phyloP scores from a whole-genome alignment of 83 land plant genomes.

The Picea engelmannii region DNA sequence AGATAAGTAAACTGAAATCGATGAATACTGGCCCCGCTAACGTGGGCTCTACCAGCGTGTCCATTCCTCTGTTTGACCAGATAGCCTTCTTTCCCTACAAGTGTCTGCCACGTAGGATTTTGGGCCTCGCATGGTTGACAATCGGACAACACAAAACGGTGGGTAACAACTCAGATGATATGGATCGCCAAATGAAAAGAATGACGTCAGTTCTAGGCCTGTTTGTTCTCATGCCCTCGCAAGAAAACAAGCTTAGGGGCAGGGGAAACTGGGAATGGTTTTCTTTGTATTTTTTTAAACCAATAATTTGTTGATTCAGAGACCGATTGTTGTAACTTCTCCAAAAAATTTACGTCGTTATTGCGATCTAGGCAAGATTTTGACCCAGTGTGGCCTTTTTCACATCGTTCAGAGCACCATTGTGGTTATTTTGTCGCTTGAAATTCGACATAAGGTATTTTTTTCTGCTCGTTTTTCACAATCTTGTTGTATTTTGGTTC shows the following conservation, averaged over 20 bases:
- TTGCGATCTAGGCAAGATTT: not conserved
- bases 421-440: not conserved
- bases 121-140: not conserved
- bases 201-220: not conserved
- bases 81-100: not conserved
- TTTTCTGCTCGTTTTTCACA: not conserved
- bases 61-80: not conserved
- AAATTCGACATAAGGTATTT: not conserved
- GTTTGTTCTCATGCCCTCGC: not conserved
- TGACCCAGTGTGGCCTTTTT: not conserved
- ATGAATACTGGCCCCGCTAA: not conserved
- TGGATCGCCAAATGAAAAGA: not conserved
- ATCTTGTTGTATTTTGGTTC: conserved; percentile 6
- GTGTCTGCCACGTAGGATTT: not conserved
- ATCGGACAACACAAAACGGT: no score
- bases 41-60: not conserved
- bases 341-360: not conserved
- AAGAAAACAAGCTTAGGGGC: not conserved
- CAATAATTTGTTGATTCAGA: not conserved
- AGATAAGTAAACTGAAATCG: not conserved
- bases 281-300: not conserved
- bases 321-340: not conserved
- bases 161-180: not conserved
- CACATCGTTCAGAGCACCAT: not conserved
- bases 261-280: not conserved